These are phyloP conservation scores for Linnemannia elongata DNA, from an alignment of 192 early-diverging fungal genomes.

Conservation along the genomic window DNA sequence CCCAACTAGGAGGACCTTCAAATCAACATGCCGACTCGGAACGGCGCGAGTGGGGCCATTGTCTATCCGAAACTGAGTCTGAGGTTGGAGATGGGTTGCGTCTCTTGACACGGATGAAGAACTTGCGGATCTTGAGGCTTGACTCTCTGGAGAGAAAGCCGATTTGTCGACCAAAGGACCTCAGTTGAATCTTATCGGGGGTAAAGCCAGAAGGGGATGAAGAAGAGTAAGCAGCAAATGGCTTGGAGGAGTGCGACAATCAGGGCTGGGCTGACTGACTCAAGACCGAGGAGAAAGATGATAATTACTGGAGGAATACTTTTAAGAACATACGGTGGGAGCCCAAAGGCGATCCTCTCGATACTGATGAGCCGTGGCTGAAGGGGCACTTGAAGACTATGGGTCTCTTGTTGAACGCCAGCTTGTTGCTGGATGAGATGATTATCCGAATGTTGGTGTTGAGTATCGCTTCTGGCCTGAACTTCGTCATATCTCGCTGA, in stretches of 20 bases:
- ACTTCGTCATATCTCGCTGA: background rate
- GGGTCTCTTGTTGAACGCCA: background rate
- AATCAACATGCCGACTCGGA: background rate
- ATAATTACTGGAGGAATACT: background rate
- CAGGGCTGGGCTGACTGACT: background rate
- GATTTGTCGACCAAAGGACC: background rate
- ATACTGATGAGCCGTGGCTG: background rate
- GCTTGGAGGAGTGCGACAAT: background rate
- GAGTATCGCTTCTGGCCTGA: background rate
- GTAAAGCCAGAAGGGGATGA: background rate
- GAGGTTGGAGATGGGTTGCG: background rate
- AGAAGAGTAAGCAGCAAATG: background rate
- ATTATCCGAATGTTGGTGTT: background rate
- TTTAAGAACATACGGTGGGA: background rate
- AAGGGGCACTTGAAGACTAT: background rate
- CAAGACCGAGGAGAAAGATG: background rate
- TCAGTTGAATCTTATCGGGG: background rate
- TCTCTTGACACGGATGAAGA: conserved; percentile 1
- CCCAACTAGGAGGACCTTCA: background rate
- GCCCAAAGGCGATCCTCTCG: background rate
- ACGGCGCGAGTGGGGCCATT: background rate
- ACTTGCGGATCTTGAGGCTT: background rate
- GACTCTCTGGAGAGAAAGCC: background rate
- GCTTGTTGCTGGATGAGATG: background rate
- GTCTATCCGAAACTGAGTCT: background rate